Conservation (phyloP, 805 yeast genomes). For the Candida rishiriensis region DNA sequence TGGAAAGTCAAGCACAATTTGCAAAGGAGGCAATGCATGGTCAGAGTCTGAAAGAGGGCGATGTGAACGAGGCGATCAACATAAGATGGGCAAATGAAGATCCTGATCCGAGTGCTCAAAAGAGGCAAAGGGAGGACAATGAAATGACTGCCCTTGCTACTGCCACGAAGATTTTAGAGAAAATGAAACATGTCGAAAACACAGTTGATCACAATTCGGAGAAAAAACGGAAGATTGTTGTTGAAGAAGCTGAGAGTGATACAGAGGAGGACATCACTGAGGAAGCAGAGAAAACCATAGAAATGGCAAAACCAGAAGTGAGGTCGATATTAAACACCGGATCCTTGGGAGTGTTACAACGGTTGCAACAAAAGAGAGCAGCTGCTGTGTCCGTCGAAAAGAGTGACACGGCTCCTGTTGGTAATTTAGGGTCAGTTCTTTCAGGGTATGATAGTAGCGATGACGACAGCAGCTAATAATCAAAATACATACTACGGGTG, state of each 20-base stretch:
- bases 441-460: slow-evolving; percentile 1
- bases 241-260: slow-evolving; percentile 19
- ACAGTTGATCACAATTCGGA: slow-evolving; percentile 20
- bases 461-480: too few relatives aligned
- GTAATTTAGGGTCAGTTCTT: slow-evolving; percentile 1
- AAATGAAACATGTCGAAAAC: slow-evolving; percentile 17
- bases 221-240: slow-evolving; percentile 18
- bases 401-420: neutral
- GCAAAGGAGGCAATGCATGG: slow-evolving; percentile 93
- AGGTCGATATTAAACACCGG: slow-evolving; percentile 3
- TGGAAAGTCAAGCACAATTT: slow-evolving; percentile 81
- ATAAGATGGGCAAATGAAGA: slow-evolving; percentile 90
- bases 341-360: slow-evolving; percentile 7
- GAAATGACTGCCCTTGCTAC: slow-evolving; percentile 53
- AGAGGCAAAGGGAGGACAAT: slow-evolving; percentile 41
- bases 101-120: slow-evolving; percentile 66
- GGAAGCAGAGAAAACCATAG: neutral
- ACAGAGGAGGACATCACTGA: neutral
- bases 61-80: slow-evolving; percentile 59
- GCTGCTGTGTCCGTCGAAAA: neutral
- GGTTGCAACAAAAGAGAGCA: slow-evolving; percentile 1
- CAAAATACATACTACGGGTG: neutral
- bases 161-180: slow-evolving; percentile 40
- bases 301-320: neutral
- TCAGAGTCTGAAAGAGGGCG: slow-evolving; percentile 50